Percentiles rank a stretch among this genome's conserved stretches.
These are phyloP conservation scores for Plectosphaerella sp. DNA, from an alignment of 2,329 filamentous ascomycete species.

Conservation along the genomic window DNA sequence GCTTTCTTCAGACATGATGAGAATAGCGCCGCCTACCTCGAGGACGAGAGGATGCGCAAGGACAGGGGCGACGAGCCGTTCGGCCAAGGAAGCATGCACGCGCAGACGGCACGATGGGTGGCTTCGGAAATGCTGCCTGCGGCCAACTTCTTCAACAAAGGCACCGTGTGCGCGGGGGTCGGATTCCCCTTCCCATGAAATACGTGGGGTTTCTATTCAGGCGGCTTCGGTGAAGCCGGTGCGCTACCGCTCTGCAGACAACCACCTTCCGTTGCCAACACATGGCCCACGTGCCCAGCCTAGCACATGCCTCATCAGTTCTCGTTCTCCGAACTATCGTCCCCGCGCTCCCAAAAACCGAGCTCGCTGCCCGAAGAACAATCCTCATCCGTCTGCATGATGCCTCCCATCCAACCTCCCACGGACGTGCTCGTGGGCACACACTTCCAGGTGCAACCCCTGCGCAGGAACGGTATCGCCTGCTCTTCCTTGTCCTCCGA, in stretches of 20 bases:
- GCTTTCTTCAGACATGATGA: slow-evolving; percentile 32
- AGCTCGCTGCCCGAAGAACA: too few species aligned
- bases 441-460: slow-evolving; percentile 48
- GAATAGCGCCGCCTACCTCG: slow-evolving; percentile 12
- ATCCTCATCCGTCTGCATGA: too few species aligned
- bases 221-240: background rate
- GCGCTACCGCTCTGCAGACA: background rate
- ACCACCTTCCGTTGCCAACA: too few species aligned
- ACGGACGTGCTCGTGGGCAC: slow-evolving; percentile 28
- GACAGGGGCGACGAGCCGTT: slow-evolving; percentile 47
- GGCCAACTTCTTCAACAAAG: slow-evolving; percentile 46
- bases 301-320: too few species aligned
- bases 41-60: slow-evolving; percentile 23
- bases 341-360: too few species aligned
- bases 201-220: background rate
- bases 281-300: too few species aligned
- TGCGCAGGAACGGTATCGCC: slow-evolving; percentile 40
- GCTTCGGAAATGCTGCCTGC: slow-evolving; percentile 43
- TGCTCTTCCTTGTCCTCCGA: slow-evolving; percentile 27
- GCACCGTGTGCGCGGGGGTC: slow-evolving; percentile 43
- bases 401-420: slow-evolving; percentile 14
- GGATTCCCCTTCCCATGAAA: slow-evolving; percentile 19
- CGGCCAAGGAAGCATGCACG: slow-evolving; percentile 51
- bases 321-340: too few species aligned
- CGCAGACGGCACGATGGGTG: slow-evolving; percentile 59